These are phyloP conservation scores for Annulohypoxylon maeteangense DNA, from an alignment of 495 filamentous ascomycete genomes.

Conservation along the genomic window DNA sequence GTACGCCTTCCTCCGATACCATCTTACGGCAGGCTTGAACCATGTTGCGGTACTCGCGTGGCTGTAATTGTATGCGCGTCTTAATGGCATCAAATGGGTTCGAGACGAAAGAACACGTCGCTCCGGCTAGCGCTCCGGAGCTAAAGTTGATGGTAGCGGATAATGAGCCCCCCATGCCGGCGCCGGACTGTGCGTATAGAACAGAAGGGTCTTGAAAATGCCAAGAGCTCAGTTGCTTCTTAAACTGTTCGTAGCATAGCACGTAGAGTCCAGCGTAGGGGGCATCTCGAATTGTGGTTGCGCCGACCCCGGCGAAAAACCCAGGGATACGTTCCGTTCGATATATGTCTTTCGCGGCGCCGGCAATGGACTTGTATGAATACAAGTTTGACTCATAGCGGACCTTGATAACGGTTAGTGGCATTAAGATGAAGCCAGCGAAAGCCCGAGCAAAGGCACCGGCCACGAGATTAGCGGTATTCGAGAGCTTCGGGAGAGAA, in stretches of 20 bases:
- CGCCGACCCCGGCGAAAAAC: constrained; percentile 93
- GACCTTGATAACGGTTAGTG: constrained; percentile 95
- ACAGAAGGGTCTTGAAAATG: constrained; percentile 24
- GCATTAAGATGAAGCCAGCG: constrained; percentile 94
- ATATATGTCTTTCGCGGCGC: constrained; percentile 79
- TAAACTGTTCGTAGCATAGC: constrained; percentile 90
- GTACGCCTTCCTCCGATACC: constrained; percentile 81
- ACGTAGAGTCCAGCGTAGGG: constrained; percentile 97
- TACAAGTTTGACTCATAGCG: constrained; percentile 91
- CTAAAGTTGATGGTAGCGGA: constrained; percentile 85
- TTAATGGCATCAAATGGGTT: constrained; percentile 98
- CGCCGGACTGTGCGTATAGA: constrained; percentile 26
- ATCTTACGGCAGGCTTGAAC: constrained; percentile 76
- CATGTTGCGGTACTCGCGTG: constrained; percentile 86
- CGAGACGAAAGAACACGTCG: constrained; percentile 83
- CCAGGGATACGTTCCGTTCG: constrained; percentile 78
- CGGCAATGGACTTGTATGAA: constrained; percentile 78
- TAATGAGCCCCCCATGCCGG: constrained; percentile 48
- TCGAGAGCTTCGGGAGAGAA: constrained; percentile 83
- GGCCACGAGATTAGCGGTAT: constrained; percentile 83
- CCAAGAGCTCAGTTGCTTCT: constrained; percentile 68
- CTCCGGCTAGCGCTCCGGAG: constrained; percentile 81
- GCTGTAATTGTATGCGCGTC: constrained; percentile 92
- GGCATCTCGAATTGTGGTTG: constrained; percentile 91
- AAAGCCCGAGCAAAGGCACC: constrained; percentile 85